These are phyloP conservation scores for Coprinellus micaceus DNA, from an alignment of 768 basidiomycete genomes.

Conservation along the genomic window DNA sequence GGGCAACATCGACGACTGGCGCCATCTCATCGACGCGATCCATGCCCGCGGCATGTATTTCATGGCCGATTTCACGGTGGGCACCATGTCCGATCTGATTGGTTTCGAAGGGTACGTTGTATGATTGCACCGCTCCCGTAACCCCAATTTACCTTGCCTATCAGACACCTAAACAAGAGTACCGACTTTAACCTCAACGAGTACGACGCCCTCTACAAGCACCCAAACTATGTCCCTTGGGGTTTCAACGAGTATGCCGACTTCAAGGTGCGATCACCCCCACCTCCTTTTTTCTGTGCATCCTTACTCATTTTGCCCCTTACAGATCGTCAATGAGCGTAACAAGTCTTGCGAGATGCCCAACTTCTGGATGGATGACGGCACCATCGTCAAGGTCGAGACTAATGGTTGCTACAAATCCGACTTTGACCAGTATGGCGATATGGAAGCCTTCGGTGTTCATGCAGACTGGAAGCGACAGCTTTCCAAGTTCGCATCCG, in stretches of 20 bases:
- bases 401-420: constrained; percentile 71
- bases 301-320: constrained; percentile 8
- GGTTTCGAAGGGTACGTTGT: constrained; percentile 69
- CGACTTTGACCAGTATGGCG: constrained; percentile 94
- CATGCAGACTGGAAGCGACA: constrained; percentile 94
- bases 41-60: constrained; percentile 86
- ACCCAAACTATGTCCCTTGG: constrained; percentile 78
- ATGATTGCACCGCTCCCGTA: neutral
- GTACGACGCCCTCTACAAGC: constrained; percentile 70
- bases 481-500: constrained; percentile 91
- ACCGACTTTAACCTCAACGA: constrained; percentile 78
- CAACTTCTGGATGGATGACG: constrained; percentile 77
- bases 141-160: neutral
- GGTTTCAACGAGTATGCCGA: constrained; percentile 81
- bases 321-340: constrained; percentile 61
- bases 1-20: constrained; percentile 83
- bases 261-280: constrained; percentile 51
- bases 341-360: constrained; percentile 76
- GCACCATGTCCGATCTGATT: constrained; percentile 86
- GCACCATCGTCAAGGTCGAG: constrained; percentile 54
- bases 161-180: constrained; percentile 71
- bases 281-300: constrained; percentile 5
- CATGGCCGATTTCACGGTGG: constrained; percentile 92
- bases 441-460: constrained; percentile 97
- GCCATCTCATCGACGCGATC: constrained; percentile 64